Evolutionary conservation across 2,329 filamentous ascomycete genomes (phyloP).

Genomic region (Nigrospora oryzae): DNA sequence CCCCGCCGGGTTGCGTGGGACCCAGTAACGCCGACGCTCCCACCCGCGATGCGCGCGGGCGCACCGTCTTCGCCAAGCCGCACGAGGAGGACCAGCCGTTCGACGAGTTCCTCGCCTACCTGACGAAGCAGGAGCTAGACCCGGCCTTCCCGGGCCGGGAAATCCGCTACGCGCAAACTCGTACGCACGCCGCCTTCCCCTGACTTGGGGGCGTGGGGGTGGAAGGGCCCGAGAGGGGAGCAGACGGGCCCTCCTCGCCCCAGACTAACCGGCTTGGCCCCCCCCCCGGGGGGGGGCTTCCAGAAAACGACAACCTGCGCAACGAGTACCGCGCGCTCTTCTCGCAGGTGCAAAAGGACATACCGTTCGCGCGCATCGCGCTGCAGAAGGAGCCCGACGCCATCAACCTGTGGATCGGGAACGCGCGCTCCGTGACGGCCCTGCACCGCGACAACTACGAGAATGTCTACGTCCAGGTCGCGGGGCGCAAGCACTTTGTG

Average conservation of each 20-base stretch:
- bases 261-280: background rate
- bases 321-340: constrained; percentile 62
- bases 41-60: constrained; percentile 24
- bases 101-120: constrained; percentile 49
- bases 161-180: constrained; percentile 68
- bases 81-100: constrained; percentile 60
- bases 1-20: background rate
- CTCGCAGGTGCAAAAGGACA: constrained; percentile 50
- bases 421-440: constrained; percentile 59
- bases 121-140: constrained; percentile 47
- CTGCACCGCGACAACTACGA: constrained; percentile 81
- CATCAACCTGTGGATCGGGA: constrained; percentile 77
- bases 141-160: constrained; percentile 27
- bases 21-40: constrained; percentile 41
- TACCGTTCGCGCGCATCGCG: constrained; percentile 67
- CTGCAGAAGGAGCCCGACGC: constrained; percentile 61
- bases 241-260: background rate
- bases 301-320: constrained; percentile 74
- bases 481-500: constrained; percentile 67
- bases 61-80: constrained; percentile 60
- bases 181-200: constrained; percentile 27
- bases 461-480: constrained; percentile 72
- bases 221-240: too few relatives aligned
- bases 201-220: too few relatives aligned
- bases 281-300: background rate